Percentiles rank a stretch among this genome's conserved stretches.
phyloP scores from a whole-genome alignment of 2,329 filamentous ascomycete genomes.

The Cladorrhinum sp. region DNA sequence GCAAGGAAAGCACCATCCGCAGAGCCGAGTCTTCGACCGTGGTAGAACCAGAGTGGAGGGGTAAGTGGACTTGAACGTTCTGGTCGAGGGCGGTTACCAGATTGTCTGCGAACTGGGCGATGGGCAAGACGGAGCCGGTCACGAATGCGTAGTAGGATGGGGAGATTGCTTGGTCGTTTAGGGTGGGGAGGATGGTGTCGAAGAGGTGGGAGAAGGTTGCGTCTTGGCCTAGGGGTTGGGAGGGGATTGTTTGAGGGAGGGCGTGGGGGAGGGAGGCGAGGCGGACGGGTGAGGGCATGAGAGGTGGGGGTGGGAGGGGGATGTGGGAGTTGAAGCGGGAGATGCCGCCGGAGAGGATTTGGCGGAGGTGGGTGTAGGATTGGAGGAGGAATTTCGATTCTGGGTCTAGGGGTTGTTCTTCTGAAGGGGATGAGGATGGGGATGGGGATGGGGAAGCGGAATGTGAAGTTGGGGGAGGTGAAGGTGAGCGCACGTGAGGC shows the following conservation, averaged over 20 bases:
- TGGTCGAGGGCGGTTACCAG: constrained; percentile 79
- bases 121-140: constrained; percentile 74
- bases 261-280: constrained; percentile 26
- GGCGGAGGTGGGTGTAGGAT: constrained; percentile 19
- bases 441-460: not conserved
- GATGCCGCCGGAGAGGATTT: constrained; percentile 17
- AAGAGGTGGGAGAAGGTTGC: constrained; percentile 44
- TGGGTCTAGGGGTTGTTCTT: not conserved
- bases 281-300: too few relatives aligned
- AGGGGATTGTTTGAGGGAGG: not conserved
- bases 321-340: constrained; percentile 31
- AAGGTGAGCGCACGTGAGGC: too few relatives aligned
- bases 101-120: constrained; percentile 78
- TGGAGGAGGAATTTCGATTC: constrained; percentile 20
- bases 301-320: constrained; percentile 27
- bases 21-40: constrained; percentile 73
- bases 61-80: constrained; percentile 79
- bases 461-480: not conserved
- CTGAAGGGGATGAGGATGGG: not conserved
- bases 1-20: constrained; percentile 63
- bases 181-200: constrained; percentile 50
- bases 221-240: constrained; percentile 14
- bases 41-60: constrained; percentile 70
- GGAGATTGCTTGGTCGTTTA: constrained; percentile 64
- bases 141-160: constrained; percentile 85